These are phyloP conservation scores for Quercus berberidifolia DNA, from an alignment of 306 rosid species.

Conservation along the genomic window DNA sequence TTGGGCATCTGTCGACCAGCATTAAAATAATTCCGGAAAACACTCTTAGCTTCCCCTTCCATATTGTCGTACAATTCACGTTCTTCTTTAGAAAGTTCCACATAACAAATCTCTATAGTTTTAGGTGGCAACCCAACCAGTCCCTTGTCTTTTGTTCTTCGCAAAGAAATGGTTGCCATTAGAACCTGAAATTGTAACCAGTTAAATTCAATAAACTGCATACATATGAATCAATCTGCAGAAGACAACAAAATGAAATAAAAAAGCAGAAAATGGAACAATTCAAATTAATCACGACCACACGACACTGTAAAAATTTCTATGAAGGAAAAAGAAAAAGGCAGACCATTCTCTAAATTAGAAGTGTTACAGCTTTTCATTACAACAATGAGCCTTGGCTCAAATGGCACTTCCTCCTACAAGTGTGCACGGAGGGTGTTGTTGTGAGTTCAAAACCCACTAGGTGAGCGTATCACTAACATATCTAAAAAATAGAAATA, in stretches of 20 bases:
- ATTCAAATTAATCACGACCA: not conserved
- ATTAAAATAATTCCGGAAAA: slow-evolving; percentile 21
- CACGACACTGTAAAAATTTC: not conserved
- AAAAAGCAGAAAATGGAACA: not conserved
- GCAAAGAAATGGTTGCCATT: slow-evolving; percentile 71
- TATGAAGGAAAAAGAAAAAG: not conserved
- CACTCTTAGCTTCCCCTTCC: slow-evolving; percentile 40
- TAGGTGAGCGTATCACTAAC: no score
- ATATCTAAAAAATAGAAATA: no score
- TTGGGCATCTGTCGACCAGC: slow-evolving; percentile 22
- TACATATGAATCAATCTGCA: not conserved
- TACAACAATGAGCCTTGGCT: no score
- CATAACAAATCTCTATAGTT: slow-evolving; percentile 52
- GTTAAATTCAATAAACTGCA: not conserved
- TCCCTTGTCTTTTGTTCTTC: slow-evolving; percentile 68
- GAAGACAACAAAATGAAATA: not conserved
- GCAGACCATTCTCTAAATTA: not conserved
- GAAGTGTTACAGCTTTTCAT: not conserved
- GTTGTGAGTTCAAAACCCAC: no score
- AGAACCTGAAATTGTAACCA: slow-evolving; percentile 38
- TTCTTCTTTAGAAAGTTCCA: slow-evolving; percentile 69
- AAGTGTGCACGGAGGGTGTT: no score
- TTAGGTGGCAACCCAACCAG: slow-evolving; percentile 66
- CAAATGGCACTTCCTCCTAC: no score
- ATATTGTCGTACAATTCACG: slow-evolving; percentile 58